These are phyloP conservation scores for Boletus reticuloceps DNA, from an alignment of 768 basidiomycete species.

Conservation along the genomic window DNA sequence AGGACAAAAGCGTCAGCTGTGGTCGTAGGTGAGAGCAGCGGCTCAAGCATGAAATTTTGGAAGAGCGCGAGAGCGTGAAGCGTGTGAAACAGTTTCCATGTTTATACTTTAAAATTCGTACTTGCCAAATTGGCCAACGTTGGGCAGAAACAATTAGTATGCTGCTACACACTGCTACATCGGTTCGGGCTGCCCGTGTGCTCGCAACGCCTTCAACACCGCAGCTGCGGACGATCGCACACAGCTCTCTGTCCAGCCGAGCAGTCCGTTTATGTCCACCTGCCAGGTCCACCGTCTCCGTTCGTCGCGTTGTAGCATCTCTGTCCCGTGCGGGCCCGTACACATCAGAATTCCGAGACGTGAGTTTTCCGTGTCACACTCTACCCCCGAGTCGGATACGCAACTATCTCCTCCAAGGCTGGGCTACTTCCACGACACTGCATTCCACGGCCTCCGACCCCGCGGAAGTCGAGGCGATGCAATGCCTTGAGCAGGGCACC, in stretches of 20 bases:
- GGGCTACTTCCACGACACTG: conserved; percentile 76
- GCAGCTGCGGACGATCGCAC: conserved; percentile 22
- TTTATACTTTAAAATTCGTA: not conserved
- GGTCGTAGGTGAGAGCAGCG: conserved; percentile 20
- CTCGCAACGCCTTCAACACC: conserved; percentile 22
- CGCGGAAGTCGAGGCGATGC: conserved; percentile 74
- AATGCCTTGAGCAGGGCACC: conserved; percentile 80
- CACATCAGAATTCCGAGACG: conserved; percentile 20
- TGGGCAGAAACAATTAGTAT: conserved; percentile 30
- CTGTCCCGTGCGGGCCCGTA: conserved; percentile 4
- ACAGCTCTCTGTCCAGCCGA: conserved; percentile 23
- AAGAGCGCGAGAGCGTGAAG: conserved; percentile 19
- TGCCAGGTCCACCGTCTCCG: conserved; percentile 12
- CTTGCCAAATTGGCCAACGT: conserved; percentile 15
- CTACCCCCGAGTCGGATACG: conserved; percentile 2
- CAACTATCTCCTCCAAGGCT: conserved; percentile 40
- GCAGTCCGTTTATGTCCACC: conserved; percentile 18
- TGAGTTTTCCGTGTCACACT: conserved; percentile 22
- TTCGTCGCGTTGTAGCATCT: conserved; percentile 4
- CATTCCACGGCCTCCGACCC: conserved; percentile 84
- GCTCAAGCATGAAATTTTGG: conserved; percentile 27
- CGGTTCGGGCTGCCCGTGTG: conserved; percentile 21
- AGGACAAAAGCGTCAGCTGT: not conserved
- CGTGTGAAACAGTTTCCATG: conserved; percentile 22
- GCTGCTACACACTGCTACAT: conserved; percentile 13